Evolutionary conservation across 768 basidiomycete species (phyloP).

Genomic region (Wakefieldia striispora): DNA sequence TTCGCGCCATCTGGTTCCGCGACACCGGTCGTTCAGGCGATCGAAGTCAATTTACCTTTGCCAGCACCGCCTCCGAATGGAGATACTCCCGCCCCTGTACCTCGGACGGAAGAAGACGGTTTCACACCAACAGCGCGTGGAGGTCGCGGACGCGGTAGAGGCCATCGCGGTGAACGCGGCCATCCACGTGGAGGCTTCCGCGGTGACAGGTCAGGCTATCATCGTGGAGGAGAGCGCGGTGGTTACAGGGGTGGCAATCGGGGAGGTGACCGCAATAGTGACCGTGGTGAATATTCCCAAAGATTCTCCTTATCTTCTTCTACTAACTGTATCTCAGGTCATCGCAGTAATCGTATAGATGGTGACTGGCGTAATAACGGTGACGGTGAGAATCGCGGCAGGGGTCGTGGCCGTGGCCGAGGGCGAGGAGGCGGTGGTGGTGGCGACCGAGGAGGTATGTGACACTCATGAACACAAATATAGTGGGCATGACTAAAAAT

Average conservation of each 20-base stretch:
- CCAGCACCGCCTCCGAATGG: constrained; percentile 19
- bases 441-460: constrained; percentile 41
- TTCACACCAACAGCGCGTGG: constrained; percentile 49
- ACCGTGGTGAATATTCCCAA: constrained; percentile 13
- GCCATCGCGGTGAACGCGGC: constrained; percentile 42
- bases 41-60: constrained; percentile 34
- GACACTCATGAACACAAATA: not conserved
- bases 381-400: constrained; percentile 39
- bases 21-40: constrained; percentile 47
- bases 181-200: constrained; percentile 41
- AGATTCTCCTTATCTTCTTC: not conserved
- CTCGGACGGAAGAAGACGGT: constrained; percentile 54
- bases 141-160: constrained; percentile 48
- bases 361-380: constrained; percentile 52
- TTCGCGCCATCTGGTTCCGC: constrained; percentile 73
- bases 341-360: constrained; percentile 23
- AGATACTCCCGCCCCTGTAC: constrained; percentile 21
- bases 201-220: constrained; percentile 33
- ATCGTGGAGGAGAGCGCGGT: constrained; percentile 38
- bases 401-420: constrained; percentile 45
- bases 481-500: not conserved
- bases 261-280: constrained; percentile 10
- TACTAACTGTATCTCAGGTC: constrained; percentile 6
- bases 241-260: constrained; percentile 36
- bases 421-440: constrained; percentile 39